Evolutionary conservation across 78 protist genomes (phyloP), one percentile per base, ranked within the genome.

Genomic region (Dictyostelium capitatum): DNA sequence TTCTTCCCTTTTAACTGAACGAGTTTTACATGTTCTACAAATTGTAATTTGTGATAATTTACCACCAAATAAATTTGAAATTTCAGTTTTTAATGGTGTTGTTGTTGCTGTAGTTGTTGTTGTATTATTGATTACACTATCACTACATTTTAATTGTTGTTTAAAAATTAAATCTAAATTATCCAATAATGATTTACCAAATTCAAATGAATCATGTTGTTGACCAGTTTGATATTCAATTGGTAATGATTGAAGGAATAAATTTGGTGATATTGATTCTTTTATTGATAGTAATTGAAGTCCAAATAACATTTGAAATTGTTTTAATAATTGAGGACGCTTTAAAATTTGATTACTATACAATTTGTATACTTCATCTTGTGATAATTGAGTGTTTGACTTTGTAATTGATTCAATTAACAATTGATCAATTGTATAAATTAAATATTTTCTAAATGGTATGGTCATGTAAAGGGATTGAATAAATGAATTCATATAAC

Each of bases 401-500:
- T 51, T 51, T 51, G 28, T 53, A 11, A 53, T 20, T 8, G 51
- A 8, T 51, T 79, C 14, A 17, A 59, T 19, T 43, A 59, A 47
- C 6, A 20, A 3, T 59, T 37, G 59, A 80, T 59, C 85, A 10
- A 62, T 20, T 37, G 32, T 20, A 11, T 43, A 23, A 8, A 80
- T 12, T 15, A 80, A n/a, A 37, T 69, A 82, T 6, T 81, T 1
- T 57, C 80, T 53, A 6, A 82, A 25, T 17, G 90, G 90, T 48
- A 53, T 53, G 1, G 90, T 82, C 90, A 82, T 82, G n/a, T 82
- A 82, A 0, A 82, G 46, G 15, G 90, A 56, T 89, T 89, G 94
- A 43, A 89, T 5, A 23, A 80, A 80, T 11, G 94, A 89, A 11
- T 89, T 89, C 94, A 89, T 89, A 46, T 72, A 89, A 25, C 94